Conservation (phyloP, 306 rosid genomes). For the Aeschynomene evenia region DNA sequence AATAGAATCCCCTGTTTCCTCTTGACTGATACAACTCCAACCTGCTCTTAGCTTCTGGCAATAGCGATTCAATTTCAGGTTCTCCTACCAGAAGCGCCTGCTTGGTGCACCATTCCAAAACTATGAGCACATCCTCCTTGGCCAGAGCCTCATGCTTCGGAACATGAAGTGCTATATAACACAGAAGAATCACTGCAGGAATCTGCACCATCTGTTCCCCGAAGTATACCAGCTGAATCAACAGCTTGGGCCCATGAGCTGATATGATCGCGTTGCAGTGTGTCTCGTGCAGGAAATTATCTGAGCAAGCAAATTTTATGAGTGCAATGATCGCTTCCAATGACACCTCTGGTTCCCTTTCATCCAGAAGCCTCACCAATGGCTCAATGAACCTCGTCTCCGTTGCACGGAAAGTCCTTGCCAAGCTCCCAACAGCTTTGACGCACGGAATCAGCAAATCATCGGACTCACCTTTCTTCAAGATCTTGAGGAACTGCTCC, state of each 20-base stretch:
- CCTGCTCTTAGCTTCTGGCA: slow-evolving; percentile 79
- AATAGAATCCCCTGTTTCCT: slow-evolving; percentile 68
- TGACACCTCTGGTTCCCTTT: slow-evolving; percentile 46
- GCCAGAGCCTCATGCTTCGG: slow-evolving; percentile 76
- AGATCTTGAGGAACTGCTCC: slow-evolving; percentile 50
- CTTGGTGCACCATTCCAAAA: slow-evolving; percentile 74
- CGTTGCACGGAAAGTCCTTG: slow-evolving; percentile 69
- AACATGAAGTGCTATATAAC: slow-evolving; percentile 60
- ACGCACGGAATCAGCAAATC: slow-evolving; percentile 57
- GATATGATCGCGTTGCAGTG: slow-evolving; percentile 78
- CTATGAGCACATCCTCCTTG: slow-evolving; percentile 70
- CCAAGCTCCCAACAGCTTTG: slow-evolving; percentile 60
- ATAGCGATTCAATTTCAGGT: slow-evolving; percentile 28
- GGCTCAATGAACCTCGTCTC: slow-evolving; percentile 64
- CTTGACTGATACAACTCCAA: slow-evolving; percentile 84
- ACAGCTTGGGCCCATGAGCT: slow-evolving; percentile 66
- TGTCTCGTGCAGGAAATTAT: slow-evolving; percentile 63
- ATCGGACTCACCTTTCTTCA: slow-evolving; percentile 36
- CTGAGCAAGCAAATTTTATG: slow-evolving; percentile 60
- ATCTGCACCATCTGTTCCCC: slow-evolving; percentile 65
- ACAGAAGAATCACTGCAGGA: slow-evolving; percentile 55
- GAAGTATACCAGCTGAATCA: slow-evolving; percentile 66
- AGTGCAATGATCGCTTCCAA: slow-evolving; percentile 58
- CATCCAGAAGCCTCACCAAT: slow-evolving; percentile 63
- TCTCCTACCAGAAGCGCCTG: slow-evolving; percentile 49